These are phyloP conservation scores for Amanita fuliginea DNA, from an alignment of 768 basidiomycete genomes.

Conservation along the genomic window DNA sequence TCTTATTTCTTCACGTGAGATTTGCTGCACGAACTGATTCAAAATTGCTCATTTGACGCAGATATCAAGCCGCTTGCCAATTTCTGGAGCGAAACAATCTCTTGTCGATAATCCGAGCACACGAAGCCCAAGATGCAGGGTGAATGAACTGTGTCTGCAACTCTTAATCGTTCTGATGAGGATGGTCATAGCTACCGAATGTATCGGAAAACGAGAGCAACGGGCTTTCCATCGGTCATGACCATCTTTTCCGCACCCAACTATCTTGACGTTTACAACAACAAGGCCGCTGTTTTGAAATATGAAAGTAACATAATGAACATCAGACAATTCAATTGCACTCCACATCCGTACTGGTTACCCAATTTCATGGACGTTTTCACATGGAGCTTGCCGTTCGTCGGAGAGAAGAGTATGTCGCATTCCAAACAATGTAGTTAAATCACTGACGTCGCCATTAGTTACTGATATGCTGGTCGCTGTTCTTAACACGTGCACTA, in stretches of 20 bases:
- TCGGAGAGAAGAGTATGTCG: conserved; percentile 88
- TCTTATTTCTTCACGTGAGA: conserved; percentile 77
- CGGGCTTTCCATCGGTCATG: conserved; percentile 98
- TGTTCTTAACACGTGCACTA: conserved; percentile 89
- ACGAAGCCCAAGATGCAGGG: conserved; percentile 99
- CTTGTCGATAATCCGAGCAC: conserved; percentile 92
- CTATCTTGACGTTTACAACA: conserved; percentile 97
- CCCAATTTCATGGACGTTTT: conserved; percentile 99
- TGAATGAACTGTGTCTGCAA: conserved; percentile 21
- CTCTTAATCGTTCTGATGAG: not conserved
- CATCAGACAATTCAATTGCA: conserved; percentile 95
- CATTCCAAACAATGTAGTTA: not conserved
- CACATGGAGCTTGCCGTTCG: conserved; percentile 97
- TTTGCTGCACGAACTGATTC: not conserved
- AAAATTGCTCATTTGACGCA: conserved; percentile 17
- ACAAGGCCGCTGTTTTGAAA: conserved; percentile 98
- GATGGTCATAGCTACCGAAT: conserved; percentile 67
- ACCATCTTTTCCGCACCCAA: conserved; percentile 99
- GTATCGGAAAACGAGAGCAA: conserved; percentile 98
- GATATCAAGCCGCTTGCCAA: conserved; percentile 93
- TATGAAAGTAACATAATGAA: conserved; percentile 99
- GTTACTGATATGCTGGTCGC: conserved; percentile 99
- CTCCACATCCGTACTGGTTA: conserved; percentile 94
- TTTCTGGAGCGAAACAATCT: conserved; percentile 97
- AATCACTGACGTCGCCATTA: conserved; percentile 17